Evolutionary conservation across 2,329 filamentous ascomycete genomes (phyloP), one percentile per base, ranked within the genome.

Genomic region (Aspergillus eucalypticola): DNA sequence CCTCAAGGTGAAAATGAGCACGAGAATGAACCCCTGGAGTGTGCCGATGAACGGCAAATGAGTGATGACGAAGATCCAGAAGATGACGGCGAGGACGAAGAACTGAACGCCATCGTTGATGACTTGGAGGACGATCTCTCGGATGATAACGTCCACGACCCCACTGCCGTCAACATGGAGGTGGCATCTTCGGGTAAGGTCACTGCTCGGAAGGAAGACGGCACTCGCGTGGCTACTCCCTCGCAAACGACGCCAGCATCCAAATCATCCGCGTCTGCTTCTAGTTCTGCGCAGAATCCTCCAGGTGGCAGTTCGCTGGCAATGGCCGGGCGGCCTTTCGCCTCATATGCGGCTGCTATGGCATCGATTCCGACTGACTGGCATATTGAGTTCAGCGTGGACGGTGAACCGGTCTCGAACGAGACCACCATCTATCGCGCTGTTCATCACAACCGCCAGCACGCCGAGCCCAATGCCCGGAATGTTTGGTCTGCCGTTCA

Each of bases 341-440:
- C 75, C 23, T 79, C 92, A 0, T 96, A 97, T 74, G 89, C 92
- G 23, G 90, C 91, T 55, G 92, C 92, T 3, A 85, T 96, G 55
- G 90, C 93, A 67, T 82, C 90, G 13, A 82, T 86, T 0, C 91
- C 93, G 1, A 90, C 96, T 71, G 93, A 98, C 71, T 99, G 95
- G 95, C 94, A 99, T 70, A 92, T 99, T 62, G 91, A 98, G 71
- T 99, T 99, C 77, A 93, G 87, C 66, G 85, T 98, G 53, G 90
- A 96, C 64, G 90, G 85, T 56, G 92, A 92, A 73, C 84, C 90
- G 1, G 90, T 99, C 60, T 83, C 90, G 0, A 95, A 93, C 67
- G 93, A 98, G 69, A 97, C 91, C 0, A 99, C 95, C 0, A 94
- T 99, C 58, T 99, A 98, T 71, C 89, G 94, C 51, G 95, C 95